Evolutionary conservation across 2,329 filamentous ascomycete species (phyloP).

Genomic region (Phialocephala sp.): DNA sequence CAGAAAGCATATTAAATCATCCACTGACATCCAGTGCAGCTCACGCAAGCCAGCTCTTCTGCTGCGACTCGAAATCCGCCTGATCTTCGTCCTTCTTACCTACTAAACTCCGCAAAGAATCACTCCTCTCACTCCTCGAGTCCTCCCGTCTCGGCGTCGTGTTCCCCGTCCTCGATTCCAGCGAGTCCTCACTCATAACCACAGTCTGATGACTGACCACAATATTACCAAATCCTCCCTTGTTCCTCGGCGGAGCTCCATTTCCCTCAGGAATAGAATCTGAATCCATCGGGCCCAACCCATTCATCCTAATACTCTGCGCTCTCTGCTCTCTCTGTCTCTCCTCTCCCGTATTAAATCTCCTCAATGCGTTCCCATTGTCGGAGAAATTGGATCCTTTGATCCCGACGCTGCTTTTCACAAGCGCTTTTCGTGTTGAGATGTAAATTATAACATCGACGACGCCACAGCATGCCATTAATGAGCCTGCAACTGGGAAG

Average conservation of each 20-base stretch:
- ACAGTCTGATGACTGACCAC: constrained; percentile 1
- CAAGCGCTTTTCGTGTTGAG: constrained; percentile 35
- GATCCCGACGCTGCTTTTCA: constrained; percentile 21
- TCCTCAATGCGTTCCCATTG: background rate
- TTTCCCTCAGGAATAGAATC: background rate
- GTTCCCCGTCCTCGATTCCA: background rate
- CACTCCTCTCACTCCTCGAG: constrained; percentile 7
- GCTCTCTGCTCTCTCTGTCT: background rate
- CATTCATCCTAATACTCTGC: constrained; percentile 5
- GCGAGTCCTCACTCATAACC: constrained; percentile 9
- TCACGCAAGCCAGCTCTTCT: constrained; percentile 12
- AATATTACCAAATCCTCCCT: constrained; percentile 1
- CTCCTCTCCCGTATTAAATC: background rate
- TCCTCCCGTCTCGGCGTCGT: constrained; percentile 1
- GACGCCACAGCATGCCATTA: constrained; percentile 37
- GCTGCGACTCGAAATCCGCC: background rate
- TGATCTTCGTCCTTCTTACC: background rate
- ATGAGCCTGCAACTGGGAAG: constrained; percentile 31
- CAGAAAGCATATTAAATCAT: background rate
- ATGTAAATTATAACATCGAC: constrained; percentile 37
- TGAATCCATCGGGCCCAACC: background rate
- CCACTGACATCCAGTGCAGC: background rate
- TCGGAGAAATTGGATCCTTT: background rate
- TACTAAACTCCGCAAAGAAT: constrained; percentile 15
- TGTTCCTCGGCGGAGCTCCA: background rate